Percentiles rank a stretch among this genome's conserved stretches.
These are phyloP conservation scores for Lactarius deliciosus DNA, from an alignment of 768 basidiomycete genomes.

Conservation along the genomic window DNA sequence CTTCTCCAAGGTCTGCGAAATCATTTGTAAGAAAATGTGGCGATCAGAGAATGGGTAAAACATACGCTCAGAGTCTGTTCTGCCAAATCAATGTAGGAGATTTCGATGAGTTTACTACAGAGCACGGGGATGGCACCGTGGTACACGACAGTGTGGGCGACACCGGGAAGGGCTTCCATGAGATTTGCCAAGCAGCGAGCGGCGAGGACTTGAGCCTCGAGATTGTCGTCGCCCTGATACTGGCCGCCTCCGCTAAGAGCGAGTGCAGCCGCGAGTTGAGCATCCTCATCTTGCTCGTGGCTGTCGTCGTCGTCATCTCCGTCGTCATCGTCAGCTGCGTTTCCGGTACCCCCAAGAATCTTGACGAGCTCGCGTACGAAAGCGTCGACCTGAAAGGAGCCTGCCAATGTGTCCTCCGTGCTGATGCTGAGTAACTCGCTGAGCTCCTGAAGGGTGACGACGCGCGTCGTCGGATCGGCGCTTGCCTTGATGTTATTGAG, in stretches of 20 bases:
- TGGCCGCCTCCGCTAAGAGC: conserved; percentile 71
- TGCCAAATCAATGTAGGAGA: conserved; percentile 96
- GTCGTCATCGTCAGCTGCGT: conserved; percentile 69
- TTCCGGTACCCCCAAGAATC: conserved; percentile 80
- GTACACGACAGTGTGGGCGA: conserved; percentile 96
- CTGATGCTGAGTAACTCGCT: conserved; percentile 94
- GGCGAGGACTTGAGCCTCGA: conserved; percentile 93
- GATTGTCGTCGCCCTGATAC: conserved; percentile 79
- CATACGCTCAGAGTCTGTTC: conserved; percentile 97
- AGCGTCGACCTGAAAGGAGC: conserved; percentile 91
- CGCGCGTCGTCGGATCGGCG: conserved; percentile 81
- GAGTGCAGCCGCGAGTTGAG: conserved; percentile 82
- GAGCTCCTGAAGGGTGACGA: conserved; percentile 89
- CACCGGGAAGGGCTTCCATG: conserved; percentile 98
- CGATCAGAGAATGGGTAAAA: conserved; percentile 28
- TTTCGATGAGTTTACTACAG: conserved; percentile 96
- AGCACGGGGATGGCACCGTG: conserved; percentile 98
- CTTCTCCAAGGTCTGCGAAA: conserved; percentile 87
- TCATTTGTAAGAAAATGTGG: conserved; percentile 26
- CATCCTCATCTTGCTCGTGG: conserved; percentile 75
- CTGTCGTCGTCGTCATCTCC: conserved; percentile 60
- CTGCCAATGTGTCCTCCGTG: conserved; percentile 94
- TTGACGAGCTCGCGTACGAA: conserved; percentile 91
- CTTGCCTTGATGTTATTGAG: conserved; percentile 83
- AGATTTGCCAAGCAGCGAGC: conserved; percentile 96